Evolutionary conservation across 2,329 filamentous ascomycete genomes (phyloP).

Genomic region (Chalara sp.): DNA sequence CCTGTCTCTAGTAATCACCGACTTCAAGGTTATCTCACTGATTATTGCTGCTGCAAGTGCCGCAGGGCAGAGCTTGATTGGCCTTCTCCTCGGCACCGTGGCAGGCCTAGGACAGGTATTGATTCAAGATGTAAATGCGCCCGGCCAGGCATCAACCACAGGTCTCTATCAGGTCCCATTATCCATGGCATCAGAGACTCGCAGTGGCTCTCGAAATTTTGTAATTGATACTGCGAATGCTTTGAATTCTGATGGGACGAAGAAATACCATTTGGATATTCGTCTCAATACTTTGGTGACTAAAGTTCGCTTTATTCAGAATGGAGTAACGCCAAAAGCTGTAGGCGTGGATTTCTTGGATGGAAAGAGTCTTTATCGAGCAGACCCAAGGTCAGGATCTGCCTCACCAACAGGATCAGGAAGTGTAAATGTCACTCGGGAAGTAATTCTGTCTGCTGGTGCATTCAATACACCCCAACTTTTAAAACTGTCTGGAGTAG

Average conservation of each 20-base stretch:
- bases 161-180: constrained; percentile 19
- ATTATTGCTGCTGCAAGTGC: constrained; percentile 7
- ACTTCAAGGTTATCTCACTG: constrained; percentile 10
- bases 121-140: neutral
- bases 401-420: constrained; percentile 17
- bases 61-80: neutral
- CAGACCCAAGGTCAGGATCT: constrained; percentile 31
- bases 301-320: constrained; percentile 31
- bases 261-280: constrained; percentile 17
- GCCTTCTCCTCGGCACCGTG: neutral
- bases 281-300: constrained; percentile 29
- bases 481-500: constrained; percentile 39
- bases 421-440: constrained; percentile 27
- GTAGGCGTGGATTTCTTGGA: constrained; percentile 35
- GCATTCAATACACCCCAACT: constrained; percentile 39
- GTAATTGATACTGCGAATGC: constrained; percentile 8
- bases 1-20: constrained; percentile 9
- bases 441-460: constrained; percentile 41
- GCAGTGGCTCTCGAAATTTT: constrained; percentile 15
- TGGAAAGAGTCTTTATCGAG: constrained; percentile 35
- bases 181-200: constrained; percentile 2
- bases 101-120: neutral
- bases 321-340: constrained; percentile 26
- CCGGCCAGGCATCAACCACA: constrained; percentile 5
- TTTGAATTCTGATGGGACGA: constrained; percentile 11